Evolutionary conservation across 2,329 filamentous ascomycete genomes (phyloP).

Genomic region (Sporothrix curviconia): DNA sequence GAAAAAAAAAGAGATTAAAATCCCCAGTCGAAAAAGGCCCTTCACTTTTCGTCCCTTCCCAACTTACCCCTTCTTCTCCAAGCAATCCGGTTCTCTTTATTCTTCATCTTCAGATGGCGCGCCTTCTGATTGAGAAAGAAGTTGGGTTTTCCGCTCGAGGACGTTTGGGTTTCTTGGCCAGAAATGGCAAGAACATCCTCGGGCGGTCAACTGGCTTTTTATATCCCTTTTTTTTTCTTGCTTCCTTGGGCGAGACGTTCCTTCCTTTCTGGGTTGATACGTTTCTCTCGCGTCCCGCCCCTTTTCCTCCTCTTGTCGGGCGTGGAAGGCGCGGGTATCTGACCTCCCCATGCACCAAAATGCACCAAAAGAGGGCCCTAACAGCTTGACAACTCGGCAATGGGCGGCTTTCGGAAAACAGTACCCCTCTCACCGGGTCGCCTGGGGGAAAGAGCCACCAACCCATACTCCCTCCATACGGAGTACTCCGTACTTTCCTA

Average conservation of each 20-base stretch:
- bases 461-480: background rate
- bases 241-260: background rate
- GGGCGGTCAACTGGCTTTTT: background rate
- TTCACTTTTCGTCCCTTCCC: background rate
- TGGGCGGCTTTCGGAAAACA: constrained; percentile 15
- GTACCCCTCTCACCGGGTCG: constrained; percentile 9
- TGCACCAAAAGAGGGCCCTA: background rate
- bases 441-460: too few species aligned
- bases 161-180: too few species aligned
- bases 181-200: background rate
- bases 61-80: background rate
- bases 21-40: too few species aligned
- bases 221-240: background rate
- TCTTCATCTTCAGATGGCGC: too few species aligned
- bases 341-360: background rate
- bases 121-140: background rate
- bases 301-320: background rate
- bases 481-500: background rate
- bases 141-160: too few species aligned
- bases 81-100: too few species aligned
- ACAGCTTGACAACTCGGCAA: constrained; percentile 11
- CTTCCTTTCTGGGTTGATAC: background rate
- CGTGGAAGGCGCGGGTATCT: background rate
- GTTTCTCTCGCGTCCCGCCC: too few species aligned
- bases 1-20: too few species aligned